Conservation (phyloP, 1,139 yeast genomes). For the Saccharomyces hybrid region DNA sequence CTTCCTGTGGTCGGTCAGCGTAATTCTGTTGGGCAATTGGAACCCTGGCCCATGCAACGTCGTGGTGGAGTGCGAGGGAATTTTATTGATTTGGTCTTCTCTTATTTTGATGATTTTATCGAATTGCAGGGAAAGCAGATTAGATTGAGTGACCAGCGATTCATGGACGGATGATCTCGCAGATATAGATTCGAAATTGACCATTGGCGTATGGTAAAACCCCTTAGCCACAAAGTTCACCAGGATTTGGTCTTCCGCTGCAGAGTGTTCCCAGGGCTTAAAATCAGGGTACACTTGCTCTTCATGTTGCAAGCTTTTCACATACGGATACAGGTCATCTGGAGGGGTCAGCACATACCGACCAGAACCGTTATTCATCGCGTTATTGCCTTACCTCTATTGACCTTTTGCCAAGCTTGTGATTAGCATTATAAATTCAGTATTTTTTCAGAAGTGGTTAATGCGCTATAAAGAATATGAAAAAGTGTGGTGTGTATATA, state of each 20-base stretch:
- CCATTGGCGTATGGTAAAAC: constrained; percentile 45
- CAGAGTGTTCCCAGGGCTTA: constrained; percentile 64
- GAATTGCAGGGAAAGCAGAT: constrained; percentile 54
- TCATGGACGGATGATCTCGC: constrained; percentile 44
- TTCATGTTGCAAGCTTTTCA: constrained; percentile 7
- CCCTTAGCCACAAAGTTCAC: constrained; percentile 51
- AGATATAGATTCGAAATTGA: constrained; percentile 49
- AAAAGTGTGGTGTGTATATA: neutral
- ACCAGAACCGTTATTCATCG: constrained; percentile 1
- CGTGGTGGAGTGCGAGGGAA: constrained; percentile 32
- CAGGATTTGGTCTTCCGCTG: constrained; percentile 46
- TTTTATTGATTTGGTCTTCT: constrained; percentile 56
- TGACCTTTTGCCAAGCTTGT: neutral
- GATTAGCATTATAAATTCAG: neutral
- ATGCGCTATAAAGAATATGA: constrained; percentile 1
- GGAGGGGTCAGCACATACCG: constrained; percentile 27
- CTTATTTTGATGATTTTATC: constrained; percentile 59
- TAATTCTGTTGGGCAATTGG: constrained; percentile 46
- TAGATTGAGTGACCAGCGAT: constrained; percentile 42
- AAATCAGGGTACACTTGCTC: constrained; percentile 56
- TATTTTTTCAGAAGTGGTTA: neutral
- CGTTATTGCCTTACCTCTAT: neutral
- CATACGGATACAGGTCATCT: constrained; percentile 28
- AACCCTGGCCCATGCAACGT: constrained; percentile 29
- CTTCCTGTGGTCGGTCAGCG: constrained; percentile 75